These are phyloP conservation scores for Delonix regia DNA, from an alignment of 306 rosid genomes.

Conservation along the genomic window DNA sequence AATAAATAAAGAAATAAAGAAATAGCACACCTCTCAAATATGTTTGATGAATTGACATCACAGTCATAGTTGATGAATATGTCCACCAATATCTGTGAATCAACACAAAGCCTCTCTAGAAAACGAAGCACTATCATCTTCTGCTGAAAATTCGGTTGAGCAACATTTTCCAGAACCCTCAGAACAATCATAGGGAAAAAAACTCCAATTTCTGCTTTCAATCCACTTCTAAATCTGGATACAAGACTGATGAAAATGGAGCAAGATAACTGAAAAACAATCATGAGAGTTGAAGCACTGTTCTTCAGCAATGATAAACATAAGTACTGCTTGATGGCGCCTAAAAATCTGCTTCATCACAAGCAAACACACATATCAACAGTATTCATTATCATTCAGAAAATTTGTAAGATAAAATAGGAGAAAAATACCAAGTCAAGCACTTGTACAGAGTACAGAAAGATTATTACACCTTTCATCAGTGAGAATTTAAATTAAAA, in stretches of 20 bases:
- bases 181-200: slow-evolving; percentile 99
- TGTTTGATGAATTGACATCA: slow-evolving; percentile 99
- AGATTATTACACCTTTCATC: slow-evolving; percentile 14
- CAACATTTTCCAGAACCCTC: slow-evolving; percentile 95
- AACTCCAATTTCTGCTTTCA: slow-evolving; percentile 99
- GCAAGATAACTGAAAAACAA: slow-evolving; percentile 95
- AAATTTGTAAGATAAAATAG: slow-evolving; percentile 22
- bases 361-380: slow-evolving; percentile 41
- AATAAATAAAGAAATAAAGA: too few relatives aligned
- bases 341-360: slow-evolving; percentile 85
- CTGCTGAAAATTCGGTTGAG: slow-evolving; percentile 98
- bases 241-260: slow-evolving; percentile 98
- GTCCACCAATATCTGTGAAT: slow-evolving; percentile 97
- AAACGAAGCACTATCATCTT: slow-evolving; percentile 98
- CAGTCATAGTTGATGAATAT: slow-evolving; percentile 96
- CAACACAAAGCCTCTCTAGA: slow-evolving; percentile 86
- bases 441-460: slow-evolving; percentile 15
- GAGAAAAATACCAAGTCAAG: slow-evolving; percentile 3
- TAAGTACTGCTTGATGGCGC: slow-evolving; percentile 98
- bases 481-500: slow-evolving; percentile 9
- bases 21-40: slow-evolving; percentile 88
- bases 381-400: slow-evolving; percentile 23
- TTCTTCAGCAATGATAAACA: slow-evolving; percentile 97
- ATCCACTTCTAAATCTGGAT: slow-evolving; percentile 95
- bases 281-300: slow-evolving; percentile 96